Evolutionary conservation across 129 eudicot species (phyloP).

Genomic region (Mikania micrantha): DNA sequence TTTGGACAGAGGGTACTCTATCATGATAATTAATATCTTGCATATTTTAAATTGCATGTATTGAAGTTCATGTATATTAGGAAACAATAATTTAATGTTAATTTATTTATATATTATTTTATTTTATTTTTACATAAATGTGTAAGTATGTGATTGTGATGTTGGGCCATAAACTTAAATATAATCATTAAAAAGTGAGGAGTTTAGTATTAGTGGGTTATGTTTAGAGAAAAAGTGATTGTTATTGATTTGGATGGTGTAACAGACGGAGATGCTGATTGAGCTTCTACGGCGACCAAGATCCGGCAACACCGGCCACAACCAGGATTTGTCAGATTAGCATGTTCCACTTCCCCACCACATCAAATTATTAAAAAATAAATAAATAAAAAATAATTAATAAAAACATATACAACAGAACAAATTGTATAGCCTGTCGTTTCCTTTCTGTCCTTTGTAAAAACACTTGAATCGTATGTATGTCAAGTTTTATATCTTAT

Average conservation of each 20-base stretch:
- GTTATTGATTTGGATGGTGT: constrained; percentile 13
- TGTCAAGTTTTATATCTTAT: neutral
- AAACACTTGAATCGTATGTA: neutral
- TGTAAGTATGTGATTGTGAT: no score
- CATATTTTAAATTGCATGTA: no score
- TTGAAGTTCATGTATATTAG: no score
- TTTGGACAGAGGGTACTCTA: no score
- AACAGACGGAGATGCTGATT: constrained; percentile 66
- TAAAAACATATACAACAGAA: constrained; percentile 3
- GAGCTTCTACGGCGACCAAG: constrained; percentile 88
- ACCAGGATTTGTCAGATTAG: constrained; percentile 23
- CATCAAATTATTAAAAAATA: neutral
- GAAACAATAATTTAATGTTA: no score
- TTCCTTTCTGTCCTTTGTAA: constrained; percentile 15
- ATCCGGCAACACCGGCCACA: constrained; percentile 61
- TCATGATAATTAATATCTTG: no score
- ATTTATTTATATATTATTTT: no score
- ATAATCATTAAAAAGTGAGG: neutral
- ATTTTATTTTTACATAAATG: no score
- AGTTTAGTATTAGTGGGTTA: neutral
- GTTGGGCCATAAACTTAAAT: neutral
- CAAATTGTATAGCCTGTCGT: constrained; percentile 23
- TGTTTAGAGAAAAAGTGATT: neutral
- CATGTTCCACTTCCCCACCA: neutral
- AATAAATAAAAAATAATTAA: neutral